Conservation (phyloP, 768 basidiomycete species). For the Termitomyces heimii region DNA sequence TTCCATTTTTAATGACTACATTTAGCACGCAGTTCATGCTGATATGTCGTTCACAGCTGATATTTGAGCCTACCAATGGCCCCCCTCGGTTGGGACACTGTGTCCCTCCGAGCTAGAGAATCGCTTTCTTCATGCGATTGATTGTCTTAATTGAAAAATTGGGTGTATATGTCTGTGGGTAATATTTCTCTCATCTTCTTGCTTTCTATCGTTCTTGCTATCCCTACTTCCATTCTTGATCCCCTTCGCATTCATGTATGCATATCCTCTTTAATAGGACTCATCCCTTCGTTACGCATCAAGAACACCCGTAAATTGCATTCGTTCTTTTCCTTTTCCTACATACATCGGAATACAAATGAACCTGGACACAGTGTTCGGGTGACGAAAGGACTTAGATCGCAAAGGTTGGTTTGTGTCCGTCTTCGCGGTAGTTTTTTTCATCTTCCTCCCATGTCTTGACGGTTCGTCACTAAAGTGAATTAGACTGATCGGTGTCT, state of each 20-base stretch:
- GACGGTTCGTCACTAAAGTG: no score
- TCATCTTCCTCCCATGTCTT: no score
- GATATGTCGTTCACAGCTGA: constrained; percentile 3
- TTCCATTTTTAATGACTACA: neutral
- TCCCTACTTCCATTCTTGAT: neutral
- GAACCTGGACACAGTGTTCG: neutral
- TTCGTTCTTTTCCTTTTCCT: no score
- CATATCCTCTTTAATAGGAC: neutral
- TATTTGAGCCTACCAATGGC: constrained; percentile 9
- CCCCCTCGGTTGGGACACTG: constrained; percentile 12
- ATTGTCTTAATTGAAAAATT: neutral
- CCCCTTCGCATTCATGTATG: neutral
- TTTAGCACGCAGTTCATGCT: neutral
- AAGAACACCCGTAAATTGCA: neutral
- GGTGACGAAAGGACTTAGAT: neutral
- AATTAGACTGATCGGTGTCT: no score
- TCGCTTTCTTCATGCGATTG: neutral
- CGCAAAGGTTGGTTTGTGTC: no score
- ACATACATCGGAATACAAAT: neutral
- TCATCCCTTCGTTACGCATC: neutral
- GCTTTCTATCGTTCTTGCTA: neutral
- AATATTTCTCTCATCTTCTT: neutral
- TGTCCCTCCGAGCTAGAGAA: constrained; percentile 8
- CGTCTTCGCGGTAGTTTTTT: no score
- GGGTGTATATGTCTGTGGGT: neutral